phyloP scores from a whole-genome alignment of 2,329 filamentous ascomycete species.

The Neurospora sp. region DNA sequence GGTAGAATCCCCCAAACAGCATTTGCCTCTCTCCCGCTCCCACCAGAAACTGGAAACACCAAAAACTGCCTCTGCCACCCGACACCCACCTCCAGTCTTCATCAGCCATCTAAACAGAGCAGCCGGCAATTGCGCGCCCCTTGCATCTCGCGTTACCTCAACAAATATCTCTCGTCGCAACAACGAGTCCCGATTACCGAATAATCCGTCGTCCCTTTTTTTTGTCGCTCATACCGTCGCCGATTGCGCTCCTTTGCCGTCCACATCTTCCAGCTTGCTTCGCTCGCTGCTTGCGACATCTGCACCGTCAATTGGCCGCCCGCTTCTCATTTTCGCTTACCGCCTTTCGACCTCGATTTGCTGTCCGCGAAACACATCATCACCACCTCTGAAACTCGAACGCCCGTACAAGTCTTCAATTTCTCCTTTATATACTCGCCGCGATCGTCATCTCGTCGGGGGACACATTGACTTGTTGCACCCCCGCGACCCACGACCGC shows the following conservation, averaged over 20 bases:
- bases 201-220: neutral
- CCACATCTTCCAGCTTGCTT: neutral
- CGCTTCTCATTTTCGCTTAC: slow-evolving; percentile 6
- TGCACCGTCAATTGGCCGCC: slow-evolving; percentile 3
- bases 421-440: neutral
- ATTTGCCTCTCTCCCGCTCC: neutral
- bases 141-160: neutral
- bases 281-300: neutral
- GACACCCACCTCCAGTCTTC: neutral
- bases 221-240: neutral
- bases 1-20: neutral
- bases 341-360: slow-evolving; percentile 4
- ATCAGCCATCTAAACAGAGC: neutral
- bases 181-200: neutral
- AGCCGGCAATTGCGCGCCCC: neutral
- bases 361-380: neutral
- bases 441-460: neutral
- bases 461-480: neutral
- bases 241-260: neutral
- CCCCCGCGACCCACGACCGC: neutral
- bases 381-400: neutral
- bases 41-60: neutral
- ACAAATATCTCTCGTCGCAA: neutral
- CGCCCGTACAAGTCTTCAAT: neutral
- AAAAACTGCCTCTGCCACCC: neutral